Base-by-base conservation (phyloP, 495 filamentous ascomycete species). In the Trichocladium uniseriatum region DNA sequence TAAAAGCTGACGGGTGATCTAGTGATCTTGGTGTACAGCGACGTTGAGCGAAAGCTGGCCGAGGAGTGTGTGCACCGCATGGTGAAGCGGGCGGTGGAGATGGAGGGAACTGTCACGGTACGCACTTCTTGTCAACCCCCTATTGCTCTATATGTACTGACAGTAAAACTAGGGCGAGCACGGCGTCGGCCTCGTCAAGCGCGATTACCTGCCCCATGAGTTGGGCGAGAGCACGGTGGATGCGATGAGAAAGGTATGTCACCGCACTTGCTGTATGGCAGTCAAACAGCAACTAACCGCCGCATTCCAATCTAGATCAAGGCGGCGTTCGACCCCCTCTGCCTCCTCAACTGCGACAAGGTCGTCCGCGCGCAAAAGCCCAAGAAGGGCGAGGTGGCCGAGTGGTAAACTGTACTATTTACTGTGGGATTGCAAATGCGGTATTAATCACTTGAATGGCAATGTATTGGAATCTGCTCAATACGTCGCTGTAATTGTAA, bases 281-380 rank as follows among this genome's bases (percentile, higher is more conserved):
- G n/a, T n/a, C n/a, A n/a, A n/a, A n/a, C n/a, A n/a, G n/a, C n/a
- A n/a, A n/a, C n/a, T n/a, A n/a, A n/a, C n/a, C n/a, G n/a, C n/a
- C n/a, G n/a, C n/a, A 8, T 27, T 8, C 24, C 3, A 27, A 27
- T 36, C 13, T 27, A 73, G 72, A 62, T 83, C 51, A 90, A 90
- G 67, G 62, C 76, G 58, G 81, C 86, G 0, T 84, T 86, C 45
- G 86, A 90, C 61, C 86, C 86, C 1, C 72, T 84, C 29, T 87
- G 82, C 62, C 65, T 91, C 31, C 69, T 91, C 29, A 91, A 91
- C 59, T 84, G 79, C 55, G 86, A 91, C 64, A 91, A 91, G 72
- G 76, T 91, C 43, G 74, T 91, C 11, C 72, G 86, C 32, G 66
- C 79, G 31, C 67, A 82, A 57, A 73, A 69, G 44, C 71, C 73